These are phyloP conservation scores for Cucurbita moschata DNA, from an alignment of 306 rosid genomes.

Conservation along the genomic window DNA sequence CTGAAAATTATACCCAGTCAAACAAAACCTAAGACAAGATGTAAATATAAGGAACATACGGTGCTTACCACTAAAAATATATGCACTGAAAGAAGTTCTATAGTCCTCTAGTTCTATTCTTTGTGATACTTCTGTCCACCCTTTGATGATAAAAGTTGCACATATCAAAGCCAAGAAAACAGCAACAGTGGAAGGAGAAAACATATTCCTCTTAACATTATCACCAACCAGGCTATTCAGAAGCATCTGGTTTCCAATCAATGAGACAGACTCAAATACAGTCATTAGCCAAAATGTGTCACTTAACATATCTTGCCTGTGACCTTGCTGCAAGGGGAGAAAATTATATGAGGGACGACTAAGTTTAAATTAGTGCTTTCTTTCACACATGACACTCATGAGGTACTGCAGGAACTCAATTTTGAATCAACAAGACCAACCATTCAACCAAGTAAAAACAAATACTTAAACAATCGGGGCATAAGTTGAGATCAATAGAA, in stretches of 20 bases:
- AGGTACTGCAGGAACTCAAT: neutral
- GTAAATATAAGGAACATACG: neutral
- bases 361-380: neutral
- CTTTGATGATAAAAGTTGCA: conserved; percentile 37
- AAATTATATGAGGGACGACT: neutral
- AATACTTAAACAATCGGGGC: neutral
- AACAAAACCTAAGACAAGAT: neutral
- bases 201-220: conserved; percentile 22
- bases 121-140: conserved; percentile 50
- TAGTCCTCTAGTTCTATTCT: conserved; percentile 46
- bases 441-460: neutral
- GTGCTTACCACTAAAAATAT: conserved; percentile 59
- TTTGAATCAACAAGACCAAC: neutral
- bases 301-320: conserved; percentile 66
- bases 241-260: conserved; percentile 75
- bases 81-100: conserved; percentile 41
- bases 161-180: conserved; percentile 50
- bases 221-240: conserved; percentile 65
- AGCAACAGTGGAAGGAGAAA: conserved; percentile 33
- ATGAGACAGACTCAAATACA: conserved; percentile 64
- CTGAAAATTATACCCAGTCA: neutral
- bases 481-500: neutral
- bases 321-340: conserved; percentile 57
- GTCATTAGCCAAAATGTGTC: conserved; percentile 92
- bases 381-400: neutral